Evolutionary conservation across 2,329 filamentous ascomycete species (phyloP).

Genomic region (Epichloe brachyelytri): DNA sequence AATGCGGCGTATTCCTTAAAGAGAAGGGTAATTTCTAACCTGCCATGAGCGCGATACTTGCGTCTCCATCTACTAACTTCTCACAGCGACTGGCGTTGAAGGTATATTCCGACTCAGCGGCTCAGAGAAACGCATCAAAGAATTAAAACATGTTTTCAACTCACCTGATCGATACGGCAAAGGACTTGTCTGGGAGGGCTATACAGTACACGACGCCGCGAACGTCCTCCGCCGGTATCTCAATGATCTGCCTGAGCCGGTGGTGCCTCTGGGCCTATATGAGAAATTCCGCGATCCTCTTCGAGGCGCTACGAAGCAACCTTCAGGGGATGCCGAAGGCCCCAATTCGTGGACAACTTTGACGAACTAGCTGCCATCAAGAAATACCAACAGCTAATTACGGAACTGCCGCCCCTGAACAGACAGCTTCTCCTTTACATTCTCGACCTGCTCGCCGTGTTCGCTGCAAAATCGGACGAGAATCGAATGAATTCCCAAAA

Average conservation of each 20-base stretch:
- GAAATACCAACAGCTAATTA: conserved; percentile 82
- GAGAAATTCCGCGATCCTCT: conserved; percentile 81
- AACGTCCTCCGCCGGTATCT: conserved; percentile 93
- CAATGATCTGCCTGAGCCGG: conserved; percentile 91
- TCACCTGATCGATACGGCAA: conserved; percentile 94
- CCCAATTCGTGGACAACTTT: conserved; percentile 54
- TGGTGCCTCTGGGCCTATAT: conserved; percentile 89
- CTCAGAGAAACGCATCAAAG: conserved; percentile 96
- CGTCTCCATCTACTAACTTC: conserved; percentile 11
- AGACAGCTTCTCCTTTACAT: conserved; percentile 91
- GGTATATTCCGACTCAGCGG: conserved; percentile 94
- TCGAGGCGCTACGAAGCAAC: conserved; percentile 56
- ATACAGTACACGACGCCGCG: conserved; percentile 95
- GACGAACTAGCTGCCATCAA: conserved; percentile 59
- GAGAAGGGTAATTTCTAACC: conserved; percentile 61
- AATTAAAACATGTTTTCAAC: conserved; percentile 82
- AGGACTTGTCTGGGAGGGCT: conserved; percentile 91
- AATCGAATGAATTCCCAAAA: conserved; percentile 97
- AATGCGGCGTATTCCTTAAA: conserved; percentile 94
- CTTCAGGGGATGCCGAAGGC: conserved; percentile 54
- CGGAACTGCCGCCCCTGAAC: conserved; percentile 82
- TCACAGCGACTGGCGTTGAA: conserved; percentile 76
- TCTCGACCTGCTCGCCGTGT: conserved; percentile 87
- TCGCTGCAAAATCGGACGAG: conserved; percentile 89
- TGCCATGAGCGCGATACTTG: neutral